Percentiles rank a stretch among this genome's conserved stretches.
Conservation (phyloP, 2,329 filamentous ascomycete species). For the Aureobasidium vineae region DNA sequence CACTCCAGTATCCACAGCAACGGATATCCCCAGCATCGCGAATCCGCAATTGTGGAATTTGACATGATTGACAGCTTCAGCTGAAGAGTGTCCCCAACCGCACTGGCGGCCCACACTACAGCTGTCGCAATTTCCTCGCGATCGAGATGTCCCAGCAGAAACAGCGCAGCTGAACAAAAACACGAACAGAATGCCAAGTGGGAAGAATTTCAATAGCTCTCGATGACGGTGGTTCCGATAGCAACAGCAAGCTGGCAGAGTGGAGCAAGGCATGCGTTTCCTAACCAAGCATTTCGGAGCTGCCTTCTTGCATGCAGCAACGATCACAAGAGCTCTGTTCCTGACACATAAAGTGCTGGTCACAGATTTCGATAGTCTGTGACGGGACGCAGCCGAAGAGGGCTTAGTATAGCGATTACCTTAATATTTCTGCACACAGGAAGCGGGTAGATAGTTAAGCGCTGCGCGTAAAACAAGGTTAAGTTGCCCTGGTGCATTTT, state of each 20-base stretch:
- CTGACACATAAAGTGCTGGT: background rate
- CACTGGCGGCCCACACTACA: background rate
- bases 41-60: background rate
- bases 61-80: background rate
- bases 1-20: background rate
- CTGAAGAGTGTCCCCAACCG: background rate
- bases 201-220: slow-evolving; percentile 1
- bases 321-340: background rate
- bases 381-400: background rate
- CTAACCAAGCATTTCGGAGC: too few relatives aligned
- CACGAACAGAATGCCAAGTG: background rate
- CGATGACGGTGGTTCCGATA: background rate
- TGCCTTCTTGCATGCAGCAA: background rate
- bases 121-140: background rate
- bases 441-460: background rate
- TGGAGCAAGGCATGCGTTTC: background rate
- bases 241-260: background rate
- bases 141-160: background rate
- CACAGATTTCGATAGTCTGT: slow-evolving; percentile 5
- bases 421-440: background rate
- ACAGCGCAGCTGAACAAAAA: background rate
- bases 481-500: slow-evolving; percentile 15
- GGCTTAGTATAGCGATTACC: background rate
- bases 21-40: background rate
- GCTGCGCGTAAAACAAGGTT: slow-evolving; percentile 2